Evolutionary conservation across 1,284 basidiomycete genomes (phyloP).

Genomic region (Ganoderma multipileum): DNA sequence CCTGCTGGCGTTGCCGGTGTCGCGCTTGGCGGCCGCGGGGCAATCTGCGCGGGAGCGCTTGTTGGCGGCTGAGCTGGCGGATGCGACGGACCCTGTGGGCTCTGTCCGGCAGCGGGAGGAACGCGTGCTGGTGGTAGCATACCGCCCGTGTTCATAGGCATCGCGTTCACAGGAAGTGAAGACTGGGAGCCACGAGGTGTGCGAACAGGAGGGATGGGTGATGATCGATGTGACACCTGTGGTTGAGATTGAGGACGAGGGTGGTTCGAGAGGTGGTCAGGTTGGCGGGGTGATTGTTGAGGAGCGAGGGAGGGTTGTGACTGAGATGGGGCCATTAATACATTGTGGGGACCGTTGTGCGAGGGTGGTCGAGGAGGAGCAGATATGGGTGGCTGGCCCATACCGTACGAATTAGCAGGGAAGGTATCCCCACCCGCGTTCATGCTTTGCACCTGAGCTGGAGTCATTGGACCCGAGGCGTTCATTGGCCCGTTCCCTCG

Average conservation of each 20-base stretch:
- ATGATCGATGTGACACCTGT: conserved; percentile 31
- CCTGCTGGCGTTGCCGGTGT: conserved; percentile 18
- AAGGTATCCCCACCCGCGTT: conserved; percentile 42
- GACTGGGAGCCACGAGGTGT: conserved; percentile 36
- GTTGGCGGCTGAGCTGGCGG: conserved; percentile 35
- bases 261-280: conserved; percentile 42
- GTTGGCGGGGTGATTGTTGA: conserved; percentile 49
- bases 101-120: conserved; percentile 25
- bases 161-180: conserved; percentile 32
- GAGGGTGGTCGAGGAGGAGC: conserved; percentile 55
- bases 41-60: conserved; percentile 27
- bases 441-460: conserved; percentile 65
- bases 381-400: conserved; percentile 41
- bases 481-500: conserved; percentile 30
- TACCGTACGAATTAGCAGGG: conserved; percentile 44
- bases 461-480: conserved; percentile 54
- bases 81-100: conserved; percentile 34
- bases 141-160: conserved; percentile 30
- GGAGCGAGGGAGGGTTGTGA: conserved; percentile 43
- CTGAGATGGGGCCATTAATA: conserved; percentile 37
- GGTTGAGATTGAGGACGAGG: conserved; percentile 38
- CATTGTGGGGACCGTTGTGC: conserved; percentile 43
- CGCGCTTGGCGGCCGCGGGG: conserved; percentile 35
- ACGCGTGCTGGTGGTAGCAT: conserved; percentile 28
- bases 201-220: conserved; percentile 33